Evolutionary conservation across 495 filamentous ascomycete genomes (phyloP).

Genomic region (Aspergillus wentii): DNA sequence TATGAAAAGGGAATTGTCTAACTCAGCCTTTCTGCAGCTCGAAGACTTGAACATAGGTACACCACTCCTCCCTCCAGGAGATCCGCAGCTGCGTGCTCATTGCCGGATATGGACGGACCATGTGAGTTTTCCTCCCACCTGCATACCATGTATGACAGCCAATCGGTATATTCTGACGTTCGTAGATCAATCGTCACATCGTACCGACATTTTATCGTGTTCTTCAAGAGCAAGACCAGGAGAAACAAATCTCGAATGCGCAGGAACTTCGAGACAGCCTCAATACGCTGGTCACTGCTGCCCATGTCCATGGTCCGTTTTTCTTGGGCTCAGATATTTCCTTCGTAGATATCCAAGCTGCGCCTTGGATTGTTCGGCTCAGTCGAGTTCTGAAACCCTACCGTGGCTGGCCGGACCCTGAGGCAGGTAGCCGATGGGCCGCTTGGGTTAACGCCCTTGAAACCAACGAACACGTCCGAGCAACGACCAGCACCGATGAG

Average conservation of each 20-base stretch:
- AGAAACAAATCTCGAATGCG: conserved; percentile 58
- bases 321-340: conserved; percentile 70
- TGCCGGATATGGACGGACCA: conserved; percentile 86
- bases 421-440: conserved; percentile 64
- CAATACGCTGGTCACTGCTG: conserved; percentile 65
- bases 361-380: conserved; percentile 81
- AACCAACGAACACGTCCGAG: conserved; percentile 62
- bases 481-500: conserved; percentile 70
- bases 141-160: background rate
- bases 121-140: conserved; percentile 41
- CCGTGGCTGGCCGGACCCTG: conserved; percentile 71
- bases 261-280: conserved; percentile 68
- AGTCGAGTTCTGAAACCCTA: conserved; percentile 72
- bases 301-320: conserved; percentile 68
- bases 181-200: conserved; percentile 75
- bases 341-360: conserved; percentile 83
- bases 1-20: too few species aligned
- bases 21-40: conserved; percentile 49
- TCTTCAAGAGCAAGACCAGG: conserved; percentile 63
- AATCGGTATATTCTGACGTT: conserved; percentile 12
- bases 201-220: conserved; percentile 78
- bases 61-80: conserved; percentile 58
- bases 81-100: conserved; percentile 67
- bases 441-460: conserved; percentile 83
- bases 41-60: conserved; percentile 67